Evolutionary conservation across 495 filamentous ascomycete species (phyloP).

Genomic region (Tuber calosporum): DNA sequence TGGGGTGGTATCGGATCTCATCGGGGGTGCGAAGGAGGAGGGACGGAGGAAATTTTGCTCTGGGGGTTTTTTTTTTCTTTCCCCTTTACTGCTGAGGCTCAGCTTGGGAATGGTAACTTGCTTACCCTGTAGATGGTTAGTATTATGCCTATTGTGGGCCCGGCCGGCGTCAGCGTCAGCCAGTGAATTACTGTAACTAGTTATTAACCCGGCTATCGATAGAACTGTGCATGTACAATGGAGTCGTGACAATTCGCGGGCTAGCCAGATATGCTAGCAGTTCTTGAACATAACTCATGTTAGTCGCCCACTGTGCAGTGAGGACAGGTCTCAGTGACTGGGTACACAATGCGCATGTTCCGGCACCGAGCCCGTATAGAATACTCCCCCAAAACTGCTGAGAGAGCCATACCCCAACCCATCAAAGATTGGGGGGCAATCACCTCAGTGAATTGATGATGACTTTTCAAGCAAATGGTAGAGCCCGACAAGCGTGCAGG

Average conservation of each 20-base stretch:
- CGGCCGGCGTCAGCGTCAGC: neutral
- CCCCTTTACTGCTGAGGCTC: neutral
- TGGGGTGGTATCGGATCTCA: neutral
- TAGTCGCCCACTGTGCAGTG: too few relatives aligned
- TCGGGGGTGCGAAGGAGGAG: neutral
- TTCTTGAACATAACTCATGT: too few relatives aligned
- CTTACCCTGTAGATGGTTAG: neutral
- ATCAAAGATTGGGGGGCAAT: too few relatives aligned
- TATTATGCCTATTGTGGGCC: neutral
- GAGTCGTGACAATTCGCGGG: neutral
- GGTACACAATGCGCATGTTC: too few relatives aligned
- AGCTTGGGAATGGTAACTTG: neutral
- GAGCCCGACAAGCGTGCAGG: too few relatives aligned
- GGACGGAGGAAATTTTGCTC: neutral
- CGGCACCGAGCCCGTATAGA: too few relatives aligned
- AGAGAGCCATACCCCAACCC: too few relatives aligned
- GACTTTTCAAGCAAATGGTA: too few relatives aligned
- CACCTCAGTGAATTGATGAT: too few relatives aligned
- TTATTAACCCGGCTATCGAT: neutral
- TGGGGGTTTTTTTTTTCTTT: neutral
- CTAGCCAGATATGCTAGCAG: neutral
- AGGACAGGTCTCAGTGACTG: too few relatives aligned
- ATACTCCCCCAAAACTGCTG: too few relatives aligned
- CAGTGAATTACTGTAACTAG: neutral
- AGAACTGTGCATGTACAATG: too few relatives aligned